phyloP scores from a whole-genome alignment of 75 land plant species.

The Cunninghamia lanceolata region DNA sequence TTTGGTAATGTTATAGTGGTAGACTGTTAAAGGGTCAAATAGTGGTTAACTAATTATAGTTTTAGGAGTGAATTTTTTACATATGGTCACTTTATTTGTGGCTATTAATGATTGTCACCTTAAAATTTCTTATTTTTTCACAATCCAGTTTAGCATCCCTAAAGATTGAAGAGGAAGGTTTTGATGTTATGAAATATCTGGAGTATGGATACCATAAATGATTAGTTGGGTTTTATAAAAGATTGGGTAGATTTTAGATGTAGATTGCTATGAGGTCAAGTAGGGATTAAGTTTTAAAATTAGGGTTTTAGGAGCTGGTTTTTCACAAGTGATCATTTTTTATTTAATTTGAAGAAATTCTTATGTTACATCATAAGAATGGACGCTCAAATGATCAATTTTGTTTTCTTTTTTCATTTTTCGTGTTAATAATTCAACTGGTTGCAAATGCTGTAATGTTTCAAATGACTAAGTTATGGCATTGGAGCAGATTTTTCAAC shows the following conservation, averaged over 20 bases:
- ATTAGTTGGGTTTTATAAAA: not conserved
- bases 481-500: constrained; percentile 69
- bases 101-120: no score
- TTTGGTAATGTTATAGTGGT: not conserved
- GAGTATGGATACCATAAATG: not conserved
- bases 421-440: no score
- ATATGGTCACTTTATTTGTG: not conserved
- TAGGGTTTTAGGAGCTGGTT: not conserved
- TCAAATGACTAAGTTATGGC: not conserved
- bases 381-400: not conserved
- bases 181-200: not conserved
- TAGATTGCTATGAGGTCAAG: not conserved
- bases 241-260: not conserved
- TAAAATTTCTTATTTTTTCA: no score
- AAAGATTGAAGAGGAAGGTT: not conserved
- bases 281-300: not conserved
- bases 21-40: not conserved
- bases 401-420: not conserved
- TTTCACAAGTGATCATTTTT: not conserved
- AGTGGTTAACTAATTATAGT: not conserved
- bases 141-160: not conserved
- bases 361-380: not conserved
- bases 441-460: not conserved
- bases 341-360: not conserved
- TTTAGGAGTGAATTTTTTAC: not conserved